Base-by-base conservation (phyloP, 345 rosid genomes). In the Lepidium didymum region DNA sequence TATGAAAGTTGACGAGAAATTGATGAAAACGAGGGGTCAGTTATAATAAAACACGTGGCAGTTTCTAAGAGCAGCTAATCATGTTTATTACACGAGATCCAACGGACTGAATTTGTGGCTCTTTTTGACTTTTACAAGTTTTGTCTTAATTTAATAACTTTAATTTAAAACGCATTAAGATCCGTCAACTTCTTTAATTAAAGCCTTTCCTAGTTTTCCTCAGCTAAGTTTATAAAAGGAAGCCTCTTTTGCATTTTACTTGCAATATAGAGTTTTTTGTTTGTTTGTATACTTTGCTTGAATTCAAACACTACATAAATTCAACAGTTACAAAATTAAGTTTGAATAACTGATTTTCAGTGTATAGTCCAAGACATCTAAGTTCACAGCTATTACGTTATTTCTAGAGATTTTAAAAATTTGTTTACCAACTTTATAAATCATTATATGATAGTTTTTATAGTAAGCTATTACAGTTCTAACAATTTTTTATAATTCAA, bases 1-100 rank as follows among this genome's bases (percentile, higher is more conserved):
- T 38, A 63, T 72, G 64, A 72, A 53, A 71, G 63, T 70, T 62
- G 75, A 62, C 69, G 69, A 62, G 19, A 12, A 31, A 25, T 61
- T 33, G 62, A 70, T 42, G 62, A 52, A 70, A 70, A 63, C 62
- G 16, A 70, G 45, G 35, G n/a, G 36, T 53, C 56, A 15, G 33
- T 62, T n/a, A 62, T 8, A 70, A 10, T 1, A 0, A 29, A 43
- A 73, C 77, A 73, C 77, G 69, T 73, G 71, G 51, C 41, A 31
- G 66, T 13, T 35, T 21, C 35, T 7, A 11, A 38, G 8, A 37
- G 23, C 65, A 43, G 49, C 23, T 16, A 43, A 72, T 55, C 3
- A 33, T 29, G 12, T 63, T 6, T 3, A 8, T 6, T 14, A 35
- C 71, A 47, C 71, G 60, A 31, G 77, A 64, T 65, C 77, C 77